Percentiles rank a stretch among this genome's conserved stretches.
phyloP scores from a whole-genome alignment of 306 rosid genomes.

The Vigna unguiculata region DNA sequence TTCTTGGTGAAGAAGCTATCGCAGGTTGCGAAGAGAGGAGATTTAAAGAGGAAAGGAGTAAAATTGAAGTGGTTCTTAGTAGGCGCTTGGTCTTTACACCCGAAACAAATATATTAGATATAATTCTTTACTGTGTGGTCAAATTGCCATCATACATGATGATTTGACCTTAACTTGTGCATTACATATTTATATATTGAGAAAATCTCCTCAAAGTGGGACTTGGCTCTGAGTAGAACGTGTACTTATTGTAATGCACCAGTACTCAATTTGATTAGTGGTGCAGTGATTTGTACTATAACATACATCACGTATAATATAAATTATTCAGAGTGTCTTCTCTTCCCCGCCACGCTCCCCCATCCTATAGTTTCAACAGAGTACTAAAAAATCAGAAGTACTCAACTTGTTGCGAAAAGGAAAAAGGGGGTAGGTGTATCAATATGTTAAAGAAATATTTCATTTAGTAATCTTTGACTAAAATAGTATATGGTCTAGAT shows the following conservation, averaged over 20 bases:
- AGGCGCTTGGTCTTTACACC: no score
- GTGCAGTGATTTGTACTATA: neutral
- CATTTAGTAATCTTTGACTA: neutral
- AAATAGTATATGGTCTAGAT: slow-evolving; percentile 1
- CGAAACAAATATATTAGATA: neutral
- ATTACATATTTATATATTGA: neutral
- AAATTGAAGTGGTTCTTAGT: no score
- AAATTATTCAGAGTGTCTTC: slow-evolving; percentile 1
- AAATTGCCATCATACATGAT: neutral
- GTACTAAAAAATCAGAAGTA: slow-evolving; percentile 9
- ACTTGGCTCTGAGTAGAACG: neutral
- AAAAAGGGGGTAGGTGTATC: neutral
- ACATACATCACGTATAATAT: neutral
- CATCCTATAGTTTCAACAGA: neutral
- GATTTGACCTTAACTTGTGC: neutral
- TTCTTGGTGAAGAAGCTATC: no score
- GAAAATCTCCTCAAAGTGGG: slow-evolving; percentile 1
- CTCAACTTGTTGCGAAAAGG: neutral
- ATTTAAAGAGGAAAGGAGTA: no score
- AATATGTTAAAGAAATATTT: slow-evolving; percentile 6
- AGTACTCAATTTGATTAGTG: neutral
- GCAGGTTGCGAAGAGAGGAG: no score
- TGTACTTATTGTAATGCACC: slow-evolving; percentile 1
- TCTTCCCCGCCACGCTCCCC: neutral
- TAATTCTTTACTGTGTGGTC: slow-evolving; percentile 1